Evolutionary conservation across 148 eudicot species (phyloP).

Genomic region (Arbutus unedo): DNA sequence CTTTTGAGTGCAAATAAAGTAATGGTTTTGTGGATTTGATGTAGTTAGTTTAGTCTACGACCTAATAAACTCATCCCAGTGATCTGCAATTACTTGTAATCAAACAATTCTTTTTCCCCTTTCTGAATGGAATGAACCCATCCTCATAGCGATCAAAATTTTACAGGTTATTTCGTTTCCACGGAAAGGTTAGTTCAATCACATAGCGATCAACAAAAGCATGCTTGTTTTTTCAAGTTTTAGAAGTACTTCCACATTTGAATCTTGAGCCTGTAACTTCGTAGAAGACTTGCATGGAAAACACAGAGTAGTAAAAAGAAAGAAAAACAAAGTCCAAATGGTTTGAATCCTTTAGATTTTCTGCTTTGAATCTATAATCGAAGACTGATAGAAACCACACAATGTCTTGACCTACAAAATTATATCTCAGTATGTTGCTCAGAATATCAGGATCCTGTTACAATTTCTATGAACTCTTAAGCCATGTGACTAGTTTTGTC

Average conservation of each 20-base stretch:
- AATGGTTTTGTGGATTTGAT: background rate
- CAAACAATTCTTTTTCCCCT: too few species aligned
- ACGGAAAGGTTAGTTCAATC: background rate
- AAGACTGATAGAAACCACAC: background rate
- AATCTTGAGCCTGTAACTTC: background rate
- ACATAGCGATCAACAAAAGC: background rate
- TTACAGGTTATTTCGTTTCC: too few species aligned
- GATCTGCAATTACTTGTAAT: slow-evolving; percentile 6
- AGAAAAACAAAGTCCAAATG: background rate
- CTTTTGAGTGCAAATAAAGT: background rate
- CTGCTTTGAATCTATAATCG: background rate
- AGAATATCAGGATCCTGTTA: background rate
- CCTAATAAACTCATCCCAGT: background rate
- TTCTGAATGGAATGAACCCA: too few species aligned
- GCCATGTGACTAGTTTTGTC: background rate
- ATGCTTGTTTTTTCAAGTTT: background rate
- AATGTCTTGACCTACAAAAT: background rate
- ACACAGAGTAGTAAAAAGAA: background rate
- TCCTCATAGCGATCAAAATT: too few species aligned
- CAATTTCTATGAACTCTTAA: background rate
- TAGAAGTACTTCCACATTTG: background rate
- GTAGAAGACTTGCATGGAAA: background rate
- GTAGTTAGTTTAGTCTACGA: background rate
- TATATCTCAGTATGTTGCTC: background rate
- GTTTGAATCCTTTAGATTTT: background rate